Percentiles rank a stretch among this genome's conserved stretches.
Conservation (phyloP, 371 early-diverging fungal species). For the Lichtheimia ramosa region DNA sequence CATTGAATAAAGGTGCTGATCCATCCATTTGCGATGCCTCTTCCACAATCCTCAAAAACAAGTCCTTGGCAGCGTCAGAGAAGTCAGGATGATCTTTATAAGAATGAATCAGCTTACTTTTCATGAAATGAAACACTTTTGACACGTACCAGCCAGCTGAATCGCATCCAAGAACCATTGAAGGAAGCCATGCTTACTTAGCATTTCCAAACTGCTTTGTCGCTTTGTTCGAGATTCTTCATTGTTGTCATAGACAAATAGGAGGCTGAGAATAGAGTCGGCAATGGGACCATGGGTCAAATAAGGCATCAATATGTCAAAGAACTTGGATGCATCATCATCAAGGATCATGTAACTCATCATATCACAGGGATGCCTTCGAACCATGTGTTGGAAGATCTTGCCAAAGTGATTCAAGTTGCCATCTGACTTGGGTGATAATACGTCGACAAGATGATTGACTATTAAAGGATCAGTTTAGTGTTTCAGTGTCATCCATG, state of each 20-base stretch:
- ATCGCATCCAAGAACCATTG: conserved; percentile 32
- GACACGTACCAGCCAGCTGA: conserved; percentile 21
- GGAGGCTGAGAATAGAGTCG: conserved; percentile 28
- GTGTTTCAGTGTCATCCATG: neutral
- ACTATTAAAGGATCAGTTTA: neutral
- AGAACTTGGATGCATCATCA: conserved; percentile 25
- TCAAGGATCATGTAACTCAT: conserved; percentile 30
- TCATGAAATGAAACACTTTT: neutral
- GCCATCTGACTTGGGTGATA: conserved; percentile 37
- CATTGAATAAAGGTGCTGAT: conserved; percentile 25
- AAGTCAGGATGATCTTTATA: conserved; percentile 20
- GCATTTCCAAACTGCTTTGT: conserved; percentile 17
- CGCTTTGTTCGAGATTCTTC: conserved; percentile 31
- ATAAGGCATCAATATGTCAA: conserved; percentile 40
- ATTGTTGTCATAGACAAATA: conserved; percentile 38
- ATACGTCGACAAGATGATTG: conserved; percentile 23
- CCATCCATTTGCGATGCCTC: conserved; percentile 40
- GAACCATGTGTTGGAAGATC: conserved; percentile 39
- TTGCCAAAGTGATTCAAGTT: conserved; percentile 46
- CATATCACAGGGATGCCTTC: conserved; percentile 41
- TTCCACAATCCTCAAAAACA: conserved; percentile 40
- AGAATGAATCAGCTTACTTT: neutral
- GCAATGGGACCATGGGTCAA: conserved; percentile 13
- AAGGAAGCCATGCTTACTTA: conserved; percentile 28
- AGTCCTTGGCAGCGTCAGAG: conserved; percentile 30